Evolutionary conservation across 768 basidiomycete genomes (phyloP).

Genomic region (Podaxis rugospora): DNA sequence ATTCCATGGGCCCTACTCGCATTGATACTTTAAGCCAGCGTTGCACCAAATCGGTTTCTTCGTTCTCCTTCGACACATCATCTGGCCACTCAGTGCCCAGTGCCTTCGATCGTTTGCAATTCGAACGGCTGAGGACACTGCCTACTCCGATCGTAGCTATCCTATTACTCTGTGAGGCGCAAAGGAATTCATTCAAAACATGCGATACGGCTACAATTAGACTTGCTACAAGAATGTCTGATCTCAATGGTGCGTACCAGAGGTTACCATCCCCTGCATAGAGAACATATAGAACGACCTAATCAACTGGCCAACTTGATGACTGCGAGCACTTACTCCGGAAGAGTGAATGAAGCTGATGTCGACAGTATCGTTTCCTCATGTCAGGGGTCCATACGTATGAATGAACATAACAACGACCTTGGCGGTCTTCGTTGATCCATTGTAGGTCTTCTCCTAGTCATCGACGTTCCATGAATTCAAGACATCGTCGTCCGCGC

Average conservation of each 20-base stretch:
- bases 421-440: neutral
- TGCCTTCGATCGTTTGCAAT: too few species aligned
- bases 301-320: slow-evolving; percentile 14
- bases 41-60: too few species aligned
- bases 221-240: neutral
- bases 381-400: neutral
- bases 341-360: neutral
- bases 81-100: too few species aligned
- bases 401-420: neutral
- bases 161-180: too few species aligned
- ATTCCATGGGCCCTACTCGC: too few species aligned
- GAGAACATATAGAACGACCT: slow-evolving; percentile 48
- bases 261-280: slow-evolving; percentile 39
- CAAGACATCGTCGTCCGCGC: slow-evolving; percentile 89
- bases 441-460: neutral
- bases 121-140: too few species aligned
- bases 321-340: slow-evolving; percentile 44
- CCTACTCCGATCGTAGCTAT: too few species aligned
- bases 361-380: neutral
- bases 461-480: slow-evolving; percentile 23
- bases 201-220: too few species aligned
- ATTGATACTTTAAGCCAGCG: too few species aligned
- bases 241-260: neutral
- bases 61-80: too few species aligned
- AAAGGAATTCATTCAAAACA: too few species aligned